A percentile compares a stretch with the other conserved stretches of the same genome.
Evolutionary conservation across 108 stramenopile genomes (phyloP).

Genomic region (Pseudonitzschia pungens): DNA sequence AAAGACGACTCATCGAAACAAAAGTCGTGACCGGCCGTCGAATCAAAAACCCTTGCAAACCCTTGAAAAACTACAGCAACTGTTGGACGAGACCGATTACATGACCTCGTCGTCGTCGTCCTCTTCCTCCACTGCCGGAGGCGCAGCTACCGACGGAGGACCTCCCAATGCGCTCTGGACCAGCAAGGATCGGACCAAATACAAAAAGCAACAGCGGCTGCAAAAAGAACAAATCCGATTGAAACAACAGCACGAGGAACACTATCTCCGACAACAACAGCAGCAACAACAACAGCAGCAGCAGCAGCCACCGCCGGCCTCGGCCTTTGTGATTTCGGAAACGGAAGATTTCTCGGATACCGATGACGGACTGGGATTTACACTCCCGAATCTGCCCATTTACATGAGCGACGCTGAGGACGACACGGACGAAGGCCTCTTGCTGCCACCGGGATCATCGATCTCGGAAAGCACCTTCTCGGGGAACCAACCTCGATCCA

Average conservation of each 20-base stretch:
- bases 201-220: slow-evolving; percentile 35
- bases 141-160: not conserved
- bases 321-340: slow-evolving; percentile 40
- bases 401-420: slow-evolving; percentile 78
- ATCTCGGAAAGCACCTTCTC: not conserved
- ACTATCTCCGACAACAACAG: slow-evolving; percentile 32
- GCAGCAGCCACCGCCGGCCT: slow-evolving; percentile 19
- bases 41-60: slow-evolving; percentile 64
- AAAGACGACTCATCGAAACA: not conserved
- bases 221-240: slow-evolving; percentile 21
- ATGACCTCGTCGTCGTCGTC: slow-evolving; percentile 42
- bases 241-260: slow-evolving; percentile 16
- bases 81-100: slow-evolving; percentile 87
- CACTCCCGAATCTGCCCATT: slow-evolving; percentile 81
- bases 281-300: slow-evolving; percentile 38
- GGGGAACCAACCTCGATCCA: not conserved
- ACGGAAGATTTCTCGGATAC: slow-evolving; percentile 59
- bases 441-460: not conserved
- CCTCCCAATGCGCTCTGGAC: slow-evolving; percentile 59
- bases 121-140: not conserved
- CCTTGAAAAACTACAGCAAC: slow-evolving; percentile 74
- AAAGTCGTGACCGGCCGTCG: not conserved
- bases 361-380: slow-evolving; percentile 69
- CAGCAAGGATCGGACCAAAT: slow-evolving; percentile 80
- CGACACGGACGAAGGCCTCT: slow-evolving; percentile 23